Conservation (phyloP, 345 rosid genomes). For the Crucihimalaya himalaica region DNA sequence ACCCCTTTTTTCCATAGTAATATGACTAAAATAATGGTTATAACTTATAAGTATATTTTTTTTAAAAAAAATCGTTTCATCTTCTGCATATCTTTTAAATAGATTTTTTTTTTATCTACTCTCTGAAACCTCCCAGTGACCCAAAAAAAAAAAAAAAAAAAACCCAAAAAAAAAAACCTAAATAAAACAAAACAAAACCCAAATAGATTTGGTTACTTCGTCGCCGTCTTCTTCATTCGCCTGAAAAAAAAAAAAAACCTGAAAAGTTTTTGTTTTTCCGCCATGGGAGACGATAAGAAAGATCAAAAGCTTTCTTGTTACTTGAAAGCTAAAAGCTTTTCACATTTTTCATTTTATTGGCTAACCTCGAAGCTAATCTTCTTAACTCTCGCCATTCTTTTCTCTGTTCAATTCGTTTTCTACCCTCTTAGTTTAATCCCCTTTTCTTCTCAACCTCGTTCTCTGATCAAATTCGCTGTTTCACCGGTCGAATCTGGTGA, state of each 20-base stretch:
- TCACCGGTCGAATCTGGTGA: slow-evolving; percentile 17
- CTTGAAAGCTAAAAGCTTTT: slow-evolving; percentile 22
- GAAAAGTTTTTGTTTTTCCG: not conserved
- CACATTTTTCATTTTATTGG: slow-evolving; percentile 15
- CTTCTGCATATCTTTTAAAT: not conserved
- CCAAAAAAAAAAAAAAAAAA: not conserved
- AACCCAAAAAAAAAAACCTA: not conserved
- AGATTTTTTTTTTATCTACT: not conserved
- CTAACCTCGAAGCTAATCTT: slow-evolving; percentile 7
- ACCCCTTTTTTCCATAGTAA: not conserved
- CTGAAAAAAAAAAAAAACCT: not conserved
- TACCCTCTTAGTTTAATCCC: slow-evolving; percentile 18
- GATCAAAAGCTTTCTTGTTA: slow-evolving; percentile 6
- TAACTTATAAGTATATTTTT: too few relatives aligned
- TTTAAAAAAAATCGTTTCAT: slow-evolving; percentile 9
- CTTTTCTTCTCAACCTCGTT: slow-evolving; percentile 8
- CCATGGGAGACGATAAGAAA: slow-evolving; percentile 36
- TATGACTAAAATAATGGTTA: not conserved
- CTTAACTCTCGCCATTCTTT: slow-evolving; percentile 19
- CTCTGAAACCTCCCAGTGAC: not conserved
- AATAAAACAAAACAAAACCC: not conserved
- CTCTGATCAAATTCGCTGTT: slow-evolving; percentile 1
- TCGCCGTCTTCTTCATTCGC: not conserved
- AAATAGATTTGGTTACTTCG: not conserved
- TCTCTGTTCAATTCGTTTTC: slow-evolving; percentile 30